phyloP scores from a whole-genome alignment of 768 basidiomycete species.

The Pilatotrama ljubarskyi region DNA sequence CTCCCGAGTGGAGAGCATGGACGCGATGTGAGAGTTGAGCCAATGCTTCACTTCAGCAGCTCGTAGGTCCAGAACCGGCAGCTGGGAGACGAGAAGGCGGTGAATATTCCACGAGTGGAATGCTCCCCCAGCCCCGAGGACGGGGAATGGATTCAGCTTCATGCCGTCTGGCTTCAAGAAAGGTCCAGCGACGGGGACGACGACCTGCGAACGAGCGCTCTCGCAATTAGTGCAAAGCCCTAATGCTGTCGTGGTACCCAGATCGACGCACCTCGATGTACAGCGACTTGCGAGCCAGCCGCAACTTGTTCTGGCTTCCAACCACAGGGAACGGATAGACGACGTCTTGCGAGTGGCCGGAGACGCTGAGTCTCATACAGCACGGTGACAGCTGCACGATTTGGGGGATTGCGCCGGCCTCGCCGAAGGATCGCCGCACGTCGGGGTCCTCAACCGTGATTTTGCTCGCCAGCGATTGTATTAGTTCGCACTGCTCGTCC shows the following conservation, averaged over 20 bases:
- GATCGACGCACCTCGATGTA: slow-evolving; percentile 41
- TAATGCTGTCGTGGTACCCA: no score
- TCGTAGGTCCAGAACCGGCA: slow-evolving; percentile 34
- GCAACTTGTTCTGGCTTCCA: slow-evolving; percentile 37
- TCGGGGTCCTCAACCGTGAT: slow-evolving; percentile 14
- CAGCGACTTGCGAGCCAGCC: slow-evolving; percentile 55
- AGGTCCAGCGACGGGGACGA: slow-evolving; percentile 22
- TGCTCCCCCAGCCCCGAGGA: slow-evolving; percentile 15
- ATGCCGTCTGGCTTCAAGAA: slow-evolving; percentile 24
- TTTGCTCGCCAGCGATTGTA: slow-evolving; percentile 10
- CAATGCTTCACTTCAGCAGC: slow-evolving; percentile 27
- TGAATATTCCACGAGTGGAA: slow-evolving; percentile 39
- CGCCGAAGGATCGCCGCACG: slow-evolving; percentile 14
- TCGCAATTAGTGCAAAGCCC: neutral
- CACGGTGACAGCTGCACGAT: slow-evolving; percentile 34
- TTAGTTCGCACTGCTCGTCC: slow-evolving; percentile 23
- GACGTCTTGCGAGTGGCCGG: slow-evolving; percentile 30
- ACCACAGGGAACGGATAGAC: slow-evolving; percentile 48
- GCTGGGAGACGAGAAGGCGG: slow-evolving; percentile 37
- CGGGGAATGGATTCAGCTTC: slow-evolving; percentile 31
- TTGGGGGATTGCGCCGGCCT: slow-evolving; percentile 11
- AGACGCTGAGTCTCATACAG: slow-evolving; percentile 35
- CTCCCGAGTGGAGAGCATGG: slow-evolving; percentile 38
- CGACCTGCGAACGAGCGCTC: slow-evolving; percentile 33
- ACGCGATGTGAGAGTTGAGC: slow-evolving; percentile 34